These are phyloP conservation scores for Grosmannia serpens DNA, from an alignment of 2,329 filamentous ascomycete species.

Conservation along the genomic window DNA sequence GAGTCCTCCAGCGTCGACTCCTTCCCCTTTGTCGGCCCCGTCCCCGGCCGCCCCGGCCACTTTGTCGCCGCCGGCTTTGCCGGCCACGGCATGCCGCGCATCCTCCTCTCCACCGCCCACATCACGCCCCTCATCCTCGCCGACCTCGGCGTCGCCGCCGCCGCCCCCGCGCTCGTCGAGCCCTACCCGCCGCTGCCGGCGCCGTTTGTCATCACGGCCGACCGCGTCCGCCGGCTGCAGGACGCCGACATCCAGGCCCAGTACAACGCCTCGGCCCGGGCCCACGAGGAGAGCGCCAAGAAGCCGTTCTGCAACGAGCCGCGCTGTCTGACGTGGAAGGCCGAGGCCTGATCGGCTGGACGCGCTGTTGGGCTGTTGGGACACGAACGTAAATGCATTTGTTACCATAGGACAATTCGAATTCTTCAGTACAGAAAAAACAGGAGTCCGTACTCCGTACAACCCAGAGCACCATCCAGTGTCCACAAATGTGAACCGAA, in stretches of 20 bases:
- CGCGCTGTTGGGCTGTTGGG: too few species aligned
- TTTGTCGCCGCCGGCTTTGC: neutral
- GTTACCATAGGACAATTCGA: too few species aligned
- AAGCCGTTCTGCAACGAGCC: conserved; percentile 4
- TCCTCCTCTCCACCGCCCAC: conserved; percentile 2
- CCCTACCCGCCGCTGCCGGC: neutral
- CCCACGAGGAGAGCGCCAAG: neutral
- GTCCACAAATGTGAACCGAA: too few species aligned
- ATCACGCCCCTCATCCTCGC: neutral
- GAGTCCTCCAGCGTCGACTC: neutral
- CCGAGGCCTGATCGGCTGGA: too few species aligned
- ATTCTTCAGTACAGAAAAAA: too few species aligned
- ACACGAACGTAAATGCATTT: too few species aligned
- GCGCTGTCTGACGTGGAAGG: neutral
- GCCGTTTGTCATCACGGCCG: neutral
- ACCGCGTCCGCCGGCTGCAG: neutral
- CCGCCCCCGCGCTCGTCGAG: neutral
- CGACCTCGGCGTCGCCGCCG: neutral
- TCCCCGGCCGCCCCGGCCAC: neutral
- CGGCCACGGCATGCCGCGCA: conserved; percentile 3
- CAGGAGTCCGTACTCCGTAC: too few species aligned
- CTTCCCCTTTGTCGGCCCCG: neutral
- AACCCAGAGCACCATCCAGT: too few species aligned
- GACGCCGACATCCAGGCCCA: neutral
- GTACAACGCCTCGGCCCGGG: neutral